A percentile compares a stretch with the other conserved stretches of the same genome.
These are phyloP conservation scores for Helianthus tuberosus DNA, from an alignment of 129 eudicot species.

Conservation along the genomic window DNA sequence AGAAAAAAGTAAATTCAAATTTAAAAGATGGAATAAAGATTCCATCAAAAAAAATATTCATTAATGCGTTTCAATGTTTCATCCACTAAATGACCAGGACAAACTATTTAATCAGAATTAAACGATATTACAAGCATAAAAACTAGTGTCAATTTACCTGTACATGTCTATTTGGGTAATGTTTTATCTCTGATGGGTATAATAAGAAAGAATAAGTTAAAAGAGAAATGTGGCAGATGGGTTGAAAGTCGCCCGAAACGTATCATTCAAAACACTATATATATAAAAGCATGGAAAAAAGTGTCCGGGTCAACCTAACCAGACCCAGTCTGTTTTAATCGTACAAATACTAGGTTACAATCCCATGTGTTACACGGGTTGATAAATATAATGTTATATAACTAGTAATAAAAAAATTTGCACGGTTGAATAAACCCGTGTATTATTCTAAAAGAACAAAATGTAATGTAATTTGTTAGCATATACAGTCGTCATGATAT, in stretches of 20 bases:
- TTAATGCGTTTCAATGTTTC: not conserved
- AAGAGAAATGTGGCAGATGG: not conserved
- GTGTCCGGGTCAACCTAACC: not conserved
- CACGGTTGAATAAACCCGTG: too few relatives aligned
- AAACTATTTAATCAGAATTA: constrained; percentile 13
- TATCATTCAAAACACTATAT: not conserved
- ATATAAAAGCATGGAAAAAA: not conserved
- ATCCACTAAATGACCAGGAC: not conserved
- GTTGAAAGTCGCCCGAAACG: not conserved
- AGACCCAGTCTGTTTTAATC: not conserved
- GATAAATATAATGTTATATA: too few relatives aligned
- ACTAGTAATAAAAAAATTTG: too few relatives aligned
- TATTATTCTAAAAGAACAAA: too few relatives aligned
- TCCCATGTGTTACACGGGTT: too few relatives aligned
- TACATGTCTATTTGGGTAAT: not conserved
- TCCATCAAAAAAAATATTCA: not conserved
- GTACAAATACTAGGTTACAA: not conserved
- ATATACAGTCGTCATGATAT: too few relatives aligned
- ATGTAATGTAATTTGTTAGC: too few relatives aligned
- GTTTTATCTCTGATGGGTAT: not conserved
- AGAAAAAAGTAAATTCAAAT: not conserved
- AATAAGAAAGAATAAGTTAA: not conserved
- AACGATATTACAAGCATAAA: not conserved
- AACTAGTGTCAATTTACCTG: not conserved
- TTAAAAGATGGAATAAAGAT: not conserved